Conservation (phyloP, 164 flowering plant species). For the Umbilicus rupestris region DNA sequence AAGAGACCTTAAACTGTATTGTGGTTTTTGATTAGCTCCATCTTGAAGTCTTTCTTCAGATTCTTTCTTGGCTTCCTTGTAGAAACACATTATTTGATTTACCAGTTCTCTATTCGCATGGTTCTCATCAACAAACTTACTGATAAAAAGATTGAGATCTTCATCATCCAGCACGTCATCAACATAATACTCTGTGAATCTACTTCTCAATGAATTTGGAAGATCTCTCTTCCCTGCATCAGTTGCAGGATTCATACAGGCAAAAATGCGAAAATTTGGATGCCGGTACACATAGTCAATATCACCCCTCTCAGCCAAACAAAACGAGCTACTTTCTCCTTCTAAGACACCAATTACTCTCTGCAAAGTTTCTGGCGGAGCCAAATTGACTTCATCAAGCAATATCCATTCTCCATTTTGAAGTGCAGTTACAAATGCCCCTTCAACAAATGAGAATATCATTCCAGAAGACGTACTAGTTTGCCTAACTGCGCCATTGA, state of each 20-base stretch:
- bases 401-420: conserved; percentile 88
- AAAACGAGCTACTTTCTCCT: conserved; percentile 70
- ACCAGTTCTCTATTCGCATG: conserved; percentile 24
- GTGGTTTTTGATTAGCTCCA: conserved; percentile 98
- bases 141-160: conserved; percentile 62
- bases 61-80: conserved; percentile 60
- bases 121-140: conserved; percentile 37
- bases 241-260: conserved; percentile 99
- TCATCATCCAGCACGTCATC: conserved; percentile 79
- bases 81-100: conserved; percentile 47
- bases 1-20: conserved; percentile 87
- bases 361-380: conserved; percentile 92
- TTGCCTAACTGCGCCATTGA: conserved; percentile 43
- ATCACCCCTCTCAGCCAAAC: conserved; percentile 93
- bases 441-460: conserved; percentile 92
- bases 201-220: conserved; percentile 58
- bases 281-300: conserved; percentile 51
- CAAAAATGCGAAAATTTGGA: conserved; percentile 82
- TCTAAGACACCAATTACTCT: conserved; percentile 85
- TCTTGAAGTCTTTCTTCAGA: conserved; percentile 82
- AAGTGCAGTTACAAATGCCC: conserved; percentile 79
- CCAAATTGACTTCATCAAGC: conserved; percentile 97
- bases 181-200: conserved; percentile 88
- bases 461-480: conserved; percentile 50
- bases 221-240: conserved; percentile 95